Evolutionary conservation across 2,329 filamentous ascomycete genomes (phyloP).

Genomic region (Colletotrichum coccodes): DNA sequence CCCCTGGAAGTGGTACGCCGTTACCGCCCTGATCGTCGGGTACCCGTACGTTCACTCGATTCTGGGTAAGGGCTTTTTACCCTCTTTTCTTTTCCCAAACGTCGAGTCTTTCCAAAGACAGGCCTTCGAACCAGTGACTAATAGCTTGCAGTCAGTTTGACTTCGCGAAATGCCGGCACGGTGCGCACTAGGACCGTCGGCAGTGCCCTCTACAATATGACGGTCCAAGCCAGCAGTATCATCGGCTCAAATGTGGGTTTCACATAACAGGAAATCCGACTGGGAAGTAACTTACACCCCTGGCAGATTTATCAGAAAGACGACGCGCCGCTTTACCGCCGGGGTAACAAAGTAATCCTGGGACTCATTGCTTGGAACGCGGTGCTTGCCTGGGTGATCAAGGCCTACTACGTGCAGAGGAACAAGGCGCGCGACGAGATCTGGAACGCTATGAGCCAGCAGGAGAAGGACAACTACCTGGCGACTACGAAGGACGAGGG

Average conservation of each 20-base stretch:
- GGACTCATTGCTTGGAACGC: constrained; percentile 50
- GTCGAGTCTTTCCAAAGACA: too few relatives aligned
- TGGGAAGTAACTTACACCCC: not conserved
- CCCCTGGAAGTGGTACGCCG: constrained; percentile 57
- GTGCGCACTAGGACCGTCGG: constrained; percentile 72
- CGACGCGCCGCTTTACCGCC: constrained; percentile 58
- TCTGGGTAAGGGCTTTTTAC: constrained; percentile 38
- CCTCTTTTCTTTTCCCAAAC: too few relatives aligned
- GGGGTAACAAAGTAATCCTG: constrained; percentile 52
- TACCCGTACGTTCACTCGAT: constrained; percentile 57
- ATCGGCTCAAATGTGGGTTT: constrained; percentile 49
- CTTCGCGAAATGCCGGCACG: constrained; percentile 69
- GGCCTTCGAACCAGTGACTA: constrained; percentile 43
- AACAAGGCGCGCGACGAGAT: constrained; percentile 40
- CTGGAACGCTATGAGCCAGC: constrained; percentile 42
- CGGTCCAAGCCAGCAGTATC: constrained; percentile 55
- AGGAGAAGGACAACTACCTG: constrained; percentile 50
- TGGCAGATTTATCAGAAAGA: constrained; percentile 44
- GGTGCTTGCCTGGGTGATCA: constrained; percentile 40
- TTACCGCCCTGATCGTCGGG: constrained; percentile 55
- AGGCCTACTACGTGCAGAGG: constrained; percentile 43
- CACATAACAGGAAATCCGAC: not conserved
- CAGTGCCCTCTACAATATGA: constrained; percentile 70
- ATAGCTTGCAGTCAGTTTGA: constrained; percentile 63
- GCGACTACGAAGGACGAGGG: constrained; percentile 52